Conservation (phyloP, 2,329 filamentous ascomycete genomes). For the Neophaeococcomyces aloes region DNA sequence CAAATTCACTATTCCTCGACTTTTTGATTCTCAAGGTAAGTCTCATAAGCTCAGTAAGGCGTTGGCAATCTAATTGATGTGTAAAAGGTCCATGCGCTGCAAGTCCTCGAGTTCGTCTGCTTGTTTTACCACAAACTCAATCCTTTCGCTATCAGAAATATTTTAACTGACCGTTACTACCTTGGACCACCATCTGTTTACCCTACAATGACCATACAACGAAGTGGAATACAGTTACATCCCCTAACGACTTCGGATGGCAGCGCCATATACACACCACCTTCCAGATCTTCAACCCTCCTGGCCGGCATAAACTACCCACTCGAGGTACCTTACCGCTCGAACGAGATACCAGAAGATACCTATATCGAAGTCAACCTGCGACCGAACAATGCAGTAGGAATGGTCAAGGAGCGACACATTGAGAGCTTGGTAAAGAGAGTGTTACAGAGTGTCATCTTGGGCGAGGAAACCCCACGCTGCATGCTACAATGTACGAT, state of each 20-base stretch:
- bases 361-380: conserved; percentile 83
- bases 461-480: conserved; percentile 35
- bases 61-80: no score
- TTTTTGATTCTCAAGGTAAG: no score
- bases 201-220: no score
- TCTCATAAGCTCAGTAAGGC: no score
- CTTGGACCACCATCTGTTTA: no score
- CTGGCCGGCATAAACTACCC: conserved; percentile 85
- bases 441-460: conserved; percentile 30
- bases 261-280: conserved; percentile 19
- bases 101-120: no score
- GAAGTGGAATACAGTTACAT: conserved; percentile 13
- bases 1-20: no score
- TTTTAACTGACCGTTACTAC: no score
- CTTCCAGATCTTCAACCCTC: conserved; percentile 65
- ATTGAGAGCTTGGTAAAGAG: conserved; percentile 51
- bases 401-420: conserved; percentile 73
- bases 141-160: no score
- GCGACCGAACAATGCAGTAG: conserved; percentile 72
- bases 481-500: conserved; percentile 35
- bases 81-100: no score
- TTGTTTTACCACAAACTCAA: no score
- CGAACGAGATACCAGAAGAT: conserved; percentile 86
- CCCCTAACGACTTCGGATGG: conserved; percentile 17
- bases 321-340: conserved; percentile 67